Conservation (phyloP, 495 filamentous ascomycete genomes). For the Penicillium manginii region DNA sequence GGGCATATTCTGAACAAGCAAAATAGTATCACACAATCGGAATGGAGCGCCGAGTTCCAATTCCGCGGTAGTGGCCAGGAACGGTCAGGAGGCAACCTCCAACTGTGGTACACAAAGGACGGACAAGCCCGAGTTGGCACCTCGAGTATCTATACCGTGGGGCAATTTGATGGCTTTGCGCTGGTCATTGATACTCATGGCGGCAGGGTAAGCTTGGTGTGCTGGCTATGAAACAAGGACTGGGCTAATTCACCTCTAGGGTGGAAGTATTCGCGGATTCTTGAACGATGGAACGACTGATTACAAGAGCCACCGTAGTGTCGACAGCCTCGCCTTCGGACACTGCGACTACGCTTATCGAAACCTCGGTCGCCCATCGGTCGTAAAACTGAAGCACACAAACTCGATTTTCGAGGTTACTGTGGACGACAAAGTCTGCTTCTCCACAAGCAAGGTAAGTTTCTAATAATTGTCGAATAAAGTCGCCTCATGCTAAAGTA, state of each 20-base stretch:
- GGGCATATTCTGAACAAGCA: background rate
- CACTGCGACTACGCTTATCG: slow-evolving; percentile 91
- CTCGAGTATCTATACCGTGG: slow-evolving; percentile 79
- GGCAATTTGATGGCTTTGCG: slow-evolving; percentile 82
- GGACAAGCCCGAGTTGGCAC: slow-evolving; percentile 66
- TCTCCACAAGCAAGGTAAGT: slow-evolving; percentile 73
- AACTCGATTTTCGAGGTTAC: slow-evolving; percentile 69
- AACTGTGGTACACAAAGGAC: slow-evolving; percentile 87
- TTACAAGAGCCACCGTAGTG: slow-evolving; percentile 75
- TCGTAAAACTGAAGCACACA: slow-evolving; percentile 72
- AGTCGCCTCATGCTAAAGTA: background rate
- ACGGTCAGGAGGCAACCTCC: slow-evolving; percentile 83
- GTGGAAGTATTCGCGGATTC: slow-evolving; percentile 85
- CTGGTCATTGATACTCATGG: slow-evolving; percentile 88
- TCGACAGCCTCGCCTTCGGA: slow-evolving; percentile 88
- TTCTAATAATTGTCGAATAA: background rate
- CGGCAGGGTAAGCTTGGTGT: slow-evolving; percentile 56
- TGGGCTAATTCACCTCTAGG: slow-evolving; percentile 43
- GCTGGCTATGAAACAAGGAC: background rate
- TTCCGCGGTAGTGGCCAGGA: slow-evolving; percentile 89
- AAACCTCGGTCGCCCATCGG: slow-evolving; percentile 82
- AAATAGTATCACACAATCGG: slow-evolving; percentile 50
- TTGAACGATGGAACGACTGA: slow-evolving; percentile 88
- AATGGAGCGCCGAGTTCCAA: slow-evolving; percentile 82
- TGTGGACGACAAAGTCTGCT: slow-evolving; percentile 82